Evolutionary conservation across 202 grass and related monocot species (phyloP), one percentile per base, ranked within the genome.

Genomic region (Thinopyrum obtusiflorum): DNA sequence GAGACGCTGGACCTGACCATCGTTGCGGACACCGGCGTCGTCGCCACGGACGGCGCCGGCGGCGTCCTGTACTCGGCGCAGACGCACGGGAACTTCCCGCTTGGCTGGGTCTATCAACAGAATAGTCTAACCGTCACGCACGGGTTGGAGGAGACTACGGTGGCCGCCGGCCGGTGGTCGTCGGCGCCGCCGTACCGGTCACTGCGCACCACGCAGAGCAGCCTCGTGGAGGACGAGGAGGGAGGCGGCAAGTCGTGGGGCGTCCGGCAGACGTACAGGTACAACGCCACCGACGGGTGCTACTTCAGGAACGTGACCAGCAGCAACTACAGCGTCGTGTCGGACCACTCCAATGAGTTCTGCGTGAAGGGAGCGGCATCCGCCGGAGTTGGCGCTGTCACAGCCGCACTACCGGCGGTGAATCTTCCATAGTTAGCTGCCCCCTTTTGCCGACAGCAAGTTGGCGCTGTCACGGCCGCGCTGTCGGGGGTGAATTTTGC

Each of bases 301-400:
- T 95, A 95, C 83, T 85, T 91, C 46, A 85, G 90, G 81, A 83
- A 89, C 80, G 86, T 95, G 51, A 89, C 83, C 47, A 91, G 82
- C 60, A 44, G 40, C 6, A 67, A 80, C 0, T 88, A 90, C 80
- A 23, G 68, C 36, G n/a, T 93, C 24, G 40, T 80, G 28, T 88
- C 72, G 9, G 88, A 90, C 74, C 80, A 80, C 29, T 71, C 78
- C 24, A 83, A 88, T 40, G 88, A 90, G 80, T 76, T 31, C 42
- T 93, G 88, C 73, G 79, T 39, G 3, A 73, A 66, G 9, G 81
- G 75, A 14, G 46, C 46, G 4, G 14, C 46, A 51, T 51, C 46
- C 14, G 46, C 46, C 14, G 46, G 46, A 51, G 46, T 51, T 51
- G 15, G 47, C 15, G 15, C 15, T 51, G 47, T 51, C 46, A 51